phyloP scores from a whole-genome alignment of 345 rosid species.

The Combretum micranthum region DNA sequence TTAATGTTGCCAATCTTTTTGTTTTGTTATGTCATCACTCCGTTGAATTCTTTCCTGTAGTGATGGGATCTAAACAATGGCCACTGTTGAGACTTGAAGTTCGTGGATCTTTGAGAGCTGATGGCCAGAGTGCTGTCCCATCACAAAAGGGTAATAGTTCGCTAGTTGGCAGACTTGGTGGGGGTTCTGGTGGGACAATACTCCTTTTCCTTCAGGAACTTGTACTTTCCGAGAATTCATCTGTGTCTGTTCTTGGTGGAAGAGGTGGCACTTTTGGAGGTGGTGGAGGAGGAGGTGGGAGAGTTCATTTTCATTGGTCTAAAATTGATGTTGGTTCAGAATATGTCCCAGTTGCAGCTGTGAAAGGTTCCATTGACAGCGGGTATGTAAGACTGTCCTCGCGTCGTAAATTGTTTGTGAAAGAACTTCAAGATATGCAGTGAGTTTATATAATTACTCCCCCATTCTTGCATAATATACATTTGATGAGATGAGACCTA shows the following conservation, averaged over 20 bases:
- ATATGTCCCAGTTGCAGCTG: constrained; percentile 68
- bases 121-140: constrained; percentile 72
- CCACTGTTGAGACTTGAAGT: constrained; percentile 66
- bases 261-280: constrained; percentile 83
- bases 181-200: constrained; percentile 95
- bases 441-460: no score
- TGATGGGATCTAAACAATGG: constrained; percentile 84
- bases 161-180: constrained; percentile 86
- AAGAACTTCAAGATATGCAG: background rate
- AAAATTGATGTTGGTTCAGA: constrained; percentile 64
- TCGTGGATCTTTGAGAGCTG: constrained; percentile 67
- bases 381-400: constrained; percentile 37
- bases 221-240: constrained; percentile 53
- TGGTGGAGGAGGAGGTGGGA: constrained; percentile 98
- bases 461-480: no score
- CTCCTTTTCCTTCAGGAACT: constrained; percentile 94
- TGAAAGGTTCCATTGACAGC: constrained; percentile 58
- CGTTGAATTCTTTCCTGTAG: constrained; percentile 18
- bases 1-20: no score
- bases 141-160: constrained; percentile 38
- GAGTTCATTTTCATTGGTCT: constrained; percentile 98
- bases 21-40: background rate
- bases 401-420: background rate
- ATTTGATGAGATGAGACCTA: no score
- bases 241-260: constrained; percentile 73